Base-by-base conservation (phyloP, 169 alveolate genomes). In the Plasmodium malariae region DNA sequence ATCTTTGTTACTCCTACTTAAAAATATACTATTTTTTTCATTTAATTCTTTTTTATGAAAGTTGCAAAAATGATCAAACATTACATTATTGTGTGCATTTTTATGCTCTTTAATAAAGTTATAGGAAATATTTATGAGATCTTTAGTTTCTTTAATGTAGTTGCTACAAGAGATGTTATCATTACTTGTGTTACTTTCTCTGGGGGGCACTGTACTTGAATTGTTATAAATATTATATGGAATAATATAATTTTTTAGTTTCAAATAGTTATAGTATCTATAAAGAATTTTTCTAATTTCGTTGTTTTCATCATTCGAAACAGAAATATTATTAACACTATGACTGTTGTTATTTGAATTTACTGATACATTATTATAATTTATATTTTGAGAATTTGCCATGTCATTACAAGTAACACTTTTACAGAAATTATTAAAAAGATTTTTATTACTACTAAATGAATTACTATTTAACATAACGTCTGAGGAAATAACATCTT, bases 31-130 rank as follows among this genome's bases (percentile, higher is more conserved):
- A 59, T 63, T 59, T 36, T n/a, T 62, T 59, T 60, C 26, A 40
- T 12, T 40, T 21, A 59, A 43, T 40, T 59, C 30, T 9, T 48
- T 40, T 36, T 21, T 74, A 24, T 74, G 88, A 21, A 37, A 74
- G 34, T 59, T 74, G 74, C 88, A 74, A 19, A 74, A 74, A 21
- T 74, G 21, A 17, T 74, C 63, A 59, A 59, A 74, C 0, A 40
- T 37, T 28, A 74, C 32, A 32, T 74, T 60, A 7, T 59, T 74
- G 60, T 51, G 36, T 74, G 49, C 30, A 9, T 49, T 49, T 24
- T 48, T 74, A 43, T 74, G 88, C n/a, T 74, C 88, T 36, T 48
- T 40, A 30, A 74, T 74, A 49, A 74, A 74, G 14, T 57, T 74
- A 32, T 74, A 74, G 1, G 88, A 74, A 4, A 74, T 37, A 24